Base-by-base conservation (phyloP, 805 yeast species). In the Priceomyces melissophilus region DNA sequence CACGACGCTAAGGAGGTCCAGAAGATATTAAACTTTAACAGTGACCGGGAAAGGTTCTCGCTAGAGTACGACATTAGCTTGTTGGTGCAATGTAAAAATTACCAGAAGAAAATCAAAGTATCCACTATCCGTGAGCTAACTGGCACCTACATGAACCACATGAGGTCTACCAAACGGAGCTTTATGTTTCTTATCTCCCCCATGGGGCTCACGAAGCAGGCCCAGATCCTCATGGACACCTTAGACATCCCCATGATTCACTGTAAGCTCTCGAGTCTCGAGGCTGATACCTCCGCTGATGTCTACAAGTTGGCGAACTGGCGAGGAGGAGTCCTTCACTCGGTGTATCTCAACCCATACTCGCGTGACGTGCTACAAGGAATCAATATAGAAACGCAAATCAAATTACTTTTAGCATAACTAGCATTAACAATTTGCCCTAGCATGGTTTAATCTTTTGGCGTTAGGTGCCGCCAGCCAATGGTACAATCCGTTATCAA, bases 81-180 rank as follows among this genome's bases (percentile, higher is more conserved):
- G 2, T 60, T 76, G 43, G 79, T 77, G 4, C 84, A 80, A 51
- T 79, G 84, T 54, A 79, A 79, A 46, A 71, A 77, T 51, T 67
- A 71, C 49, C 57, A 57, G 20, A 55, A 58, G 3, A 67, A 70
- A 39, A 63, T 78, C 27, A 68, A 65, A 40, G 76, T 83, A 10
- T 57, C 63, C 30, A 55, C 67, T 35, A 57, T 80, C 1, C 64
- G 85, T 33, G 84, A 80, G 49, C 51, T 79, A 26, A 67, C 70
- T 6, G 85, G 84, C 1, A 73, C 77, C 2, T 73, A 73, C 49
- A 65, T 53, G 45, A 67, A 70, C 48, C 61, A 66, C 14, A 49
- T 50, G 31, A 26, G 46, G 32, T 35, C 38, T 33, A 39, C 52
- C 39, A 55, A 53, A 32, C 37, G 48, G 31, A 50, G 65, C 53